Percentiles rank a stretch among this genome's conserved stretches.
phyloP scores from a whole-genome alignment of 371 early-diverging fungal species.

The Mortierella sp. region DNA sequence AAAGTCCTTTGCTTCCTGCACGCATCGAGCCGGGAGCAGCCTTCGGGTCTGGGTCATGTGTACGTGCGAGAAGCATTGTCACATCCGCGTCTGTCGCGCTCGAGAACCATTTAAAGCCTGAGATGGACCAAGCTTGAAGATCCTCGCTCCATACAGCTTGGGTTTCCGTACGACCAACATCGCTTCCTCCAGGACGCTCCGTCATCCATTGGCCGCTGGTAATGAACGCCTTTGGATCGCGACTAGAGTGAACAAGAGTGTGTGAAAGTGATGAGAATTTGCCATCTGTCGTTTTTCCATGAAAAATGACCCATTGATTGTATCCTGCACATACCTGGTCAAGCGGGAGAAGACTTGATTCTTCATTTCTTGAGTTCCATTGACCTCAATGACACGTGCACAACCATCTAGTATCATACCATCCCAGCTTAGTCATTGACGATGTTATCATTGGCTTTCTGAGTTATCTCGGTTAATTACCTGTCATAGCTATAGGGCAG shows the following conservation, averaged over 20 bases:
- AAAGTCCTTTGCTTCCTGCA: constrained; percentile 66
- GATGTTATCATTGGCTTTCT: no score
- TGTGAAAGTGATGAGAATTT: no score
- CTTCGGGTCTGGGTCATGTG: constrained; percentile 57
- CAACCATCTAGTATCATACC: constrained; percentile 62
- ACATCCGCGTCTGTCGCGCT: constrained; percentile 77
- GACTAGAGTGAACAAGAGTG: constrained; percentile 28
- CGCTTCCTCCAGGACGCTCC: constrained; percentile 75
- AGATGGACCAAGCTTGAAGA: constrained; percentile 61
- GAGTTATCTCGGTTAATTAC: constrained; percentile 8
- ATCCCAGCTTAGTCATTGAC: no score
- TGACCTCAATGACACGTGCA: constrained; percentile 67
- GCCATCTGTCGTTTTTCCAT: no score
- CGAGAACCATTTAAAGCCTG: constrained; percentile 81
- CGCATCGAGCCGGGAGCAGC: constrained; percentile 31
- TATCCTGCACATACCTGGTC: constrained; percentile 23
- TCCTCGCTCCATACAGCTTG: constrained; percentile 59
- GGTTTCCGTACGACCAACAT: constrained; percentile 68
- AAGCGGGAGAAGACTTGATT: constrained; percentile 56
- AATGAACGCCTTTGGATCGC: constrained; percentile 67
- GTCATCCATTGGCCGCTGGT: constrained; percentile 85
- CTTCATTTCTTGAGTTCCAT: constrained; percentile 65
- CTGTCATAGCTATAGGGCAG: constrained; percentile 80
- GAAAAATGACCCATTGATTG: not conserved
- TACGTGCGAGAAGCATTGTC: constrained; percentile 71